Percentiles rank a stretch among this genome's conserved stretches.
phyloP scores from a whole-genome alignment of 305 asterid genomes.

The Solanum chacoense region DNA sequence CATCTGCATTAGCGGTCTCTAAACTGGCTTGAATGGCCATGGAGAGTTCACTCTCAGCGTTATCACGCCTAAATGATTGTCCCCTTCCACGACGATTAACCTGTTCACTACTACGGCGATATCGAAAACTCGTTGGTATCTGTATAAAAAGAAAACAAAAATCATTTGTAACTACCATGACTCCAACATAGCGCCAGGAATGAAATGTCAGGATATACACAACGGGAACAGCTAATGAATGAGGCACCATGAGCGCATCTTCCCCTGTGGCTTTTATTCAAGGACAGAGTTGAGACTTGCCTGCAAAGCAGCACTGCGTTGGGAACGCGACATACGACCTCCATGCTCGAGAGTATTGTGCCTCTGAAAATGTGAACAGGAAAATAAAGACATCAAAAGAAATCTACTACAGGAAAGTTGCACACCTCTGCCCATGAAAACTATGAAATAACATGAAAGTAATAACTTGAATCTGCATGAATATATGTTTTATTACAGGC shows the following conservation, averaged over 20 bases:
- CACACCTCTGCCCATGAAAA: not conserved
- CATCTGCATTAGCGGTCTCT: slow-evolving; percentile 31
- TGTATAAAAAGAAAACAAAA: slow-evolving; percentile 3
- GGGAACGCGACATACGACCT: slow-evolving; percentile 94
- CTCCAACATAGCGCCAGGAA: not conserved
- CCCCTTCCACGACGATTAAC: slow-evolving; percentile 71
- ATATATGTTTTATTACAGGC: not conserved
- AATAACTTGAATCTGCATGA: not conserved
- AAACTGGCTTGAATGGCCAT: slow-evolving; percentile 82
- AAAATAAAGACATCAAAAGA: slow-evolving; percentile 3
- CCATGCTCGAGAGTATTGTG: slow-evolving; percentile 88
- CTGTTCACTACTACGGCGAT: slow-evolving; percentile 61
- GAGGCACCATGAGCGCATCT: not conserved
- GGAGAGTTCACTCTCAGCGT: slow-evolving; percentile 56
- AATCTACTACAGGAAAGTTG: not conserved
- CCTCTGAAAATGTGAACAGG: slow-evolving; percentile 42
- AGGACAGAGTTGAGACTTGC: slow-evolving; percentile 22
- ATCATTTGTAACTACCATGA: slow-evolving; percentile 3
- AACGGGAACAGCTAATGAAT: not conserved
- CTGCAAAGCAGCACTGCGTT: slow-evolving; percentile 98
- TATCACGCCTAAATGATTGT: slow-evolving; percentile 56
- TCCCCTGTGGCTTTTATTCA: not conserved
- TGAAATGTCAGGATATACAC: not conserved
- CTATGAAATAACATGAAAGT: not conserved
- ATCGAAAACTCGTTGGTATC: slow-evolving; percentile 94